Conservation (phyloP, 441 rosid species). For the Manihot esculenta region DNA sequence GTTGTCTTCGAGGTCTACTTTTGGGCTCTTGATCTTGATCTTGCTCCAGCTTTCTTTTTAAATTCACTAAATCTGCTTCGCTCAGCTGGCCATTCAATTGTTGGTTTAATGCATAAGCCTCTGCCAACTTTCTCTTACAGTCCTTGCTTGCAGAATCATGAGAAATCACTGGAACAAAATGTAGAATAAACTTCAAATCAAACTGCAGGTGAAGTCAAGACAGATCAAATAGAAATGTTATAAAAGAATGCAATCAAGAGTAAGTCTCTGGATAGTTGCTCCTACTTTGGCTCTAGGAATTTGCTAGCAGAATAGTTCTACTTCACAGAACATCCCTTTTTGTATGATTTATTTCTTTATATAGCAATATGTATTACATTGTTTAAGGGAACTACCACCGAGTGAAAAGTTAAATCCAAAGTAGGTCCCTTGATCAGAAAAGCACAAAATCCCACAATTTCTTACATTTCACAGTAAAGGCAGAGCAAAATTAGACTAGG, state of each 20-base stretch:
- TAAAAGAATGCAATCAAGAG: not conserved
- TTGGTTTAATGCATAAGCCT: constrained; percentile 71
- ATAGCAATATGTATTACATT: not conserved
- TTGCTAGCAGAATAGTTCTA: not conserved
- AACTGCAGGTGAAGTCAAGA: not conserved
- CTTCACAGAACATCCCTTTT: not conserved
- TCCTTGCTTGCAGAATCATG: constrained; percentile 91
- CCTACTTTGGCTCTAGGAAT: not conserved
- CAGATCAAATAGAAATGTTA: not conserved
- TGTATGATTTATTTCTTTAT: not conserved
- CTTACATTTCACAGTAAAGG: not conserved
- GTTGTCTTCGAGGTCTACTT: constrained; percentile 40
- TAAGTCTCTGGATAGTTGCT: not conserved
- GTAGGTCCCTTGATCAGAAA: not conserved
- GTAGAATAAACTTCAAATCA: not conserved
- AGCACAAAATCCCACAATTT: not conserved
- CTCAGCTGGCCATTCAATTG: constrained; percentile 48
- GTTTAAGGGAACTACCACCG: not conserved
- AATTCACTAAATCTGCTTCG: constrained; percentile 51
- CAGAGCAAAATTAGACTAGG: not conserved
- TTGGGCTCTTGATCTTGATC: constrained; percentile 36
- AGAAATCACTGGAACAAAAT: constrained; percentile 56
- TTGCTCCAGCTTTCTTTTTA: constrained; percentile 59
- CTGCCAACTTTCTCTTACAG: constrained; percentile 75
- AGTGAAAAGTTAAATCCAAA: not conserved